phyloP scores from a whole-genome alignment of 73 alveolate species.

The Paramecium sonneborni region DNA sequence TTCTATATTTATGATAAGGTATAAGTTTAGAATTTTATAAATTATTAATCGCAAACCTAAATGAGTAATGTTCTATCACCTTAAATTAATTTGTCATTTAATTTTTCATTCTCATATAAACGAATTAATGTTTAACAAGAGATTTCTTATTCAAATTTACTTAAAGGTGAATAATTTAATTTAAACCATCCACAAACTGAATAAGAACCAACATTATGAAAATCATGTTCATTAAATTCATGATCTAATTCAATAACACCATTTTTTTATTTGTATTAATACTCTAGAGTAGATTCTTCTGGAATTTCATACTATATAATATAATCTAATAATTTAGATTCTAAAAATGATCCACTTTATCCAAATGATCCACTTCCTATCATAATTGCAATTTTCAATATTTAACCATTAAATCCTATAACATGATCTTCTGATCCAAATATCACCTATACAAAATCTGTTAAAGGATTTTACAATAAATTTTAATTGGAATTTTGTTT shows the following conservation, averaged over 20 bases:
- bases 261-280: not conserved
- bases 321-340: not conserved
- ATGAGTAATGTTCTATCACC: slow-evolving; percentile 9
- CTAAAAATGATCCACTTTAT: not conserved
- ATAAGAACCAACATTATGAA: not conserved
- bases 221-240: not conserved
- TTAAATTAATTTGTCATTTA: not conserved
- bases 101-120: not conserved
- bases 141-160: not conserved
- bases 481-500: not conserved
- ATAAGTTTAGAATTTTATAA: not conserved
- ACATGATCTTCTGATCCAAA: not conserved
- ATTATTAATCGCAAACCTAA: not conserved
- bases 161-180: not conserved
- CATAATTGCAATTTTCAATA: not conserved
- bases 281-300: not conserved
- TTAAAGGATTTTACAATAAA: not conserved
- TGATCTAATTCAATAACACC: not conserved
- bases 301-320: not conserved
- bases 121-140: not conserved
- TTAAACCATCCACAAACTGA: slow-evolving; percentile 34
- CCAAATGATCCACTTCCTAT: slow-evolving; percentile 19
- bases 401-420: not conserved
- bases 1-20: not conserved
- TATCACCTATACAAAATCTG: not conserved